A percentile compares a stretch with the other conserved stretches of the same genome.
Evolutionary conservation across 768 basidiomycete species (phyloP).

Genomic region (Boletus tylopilopsis): DNA sequence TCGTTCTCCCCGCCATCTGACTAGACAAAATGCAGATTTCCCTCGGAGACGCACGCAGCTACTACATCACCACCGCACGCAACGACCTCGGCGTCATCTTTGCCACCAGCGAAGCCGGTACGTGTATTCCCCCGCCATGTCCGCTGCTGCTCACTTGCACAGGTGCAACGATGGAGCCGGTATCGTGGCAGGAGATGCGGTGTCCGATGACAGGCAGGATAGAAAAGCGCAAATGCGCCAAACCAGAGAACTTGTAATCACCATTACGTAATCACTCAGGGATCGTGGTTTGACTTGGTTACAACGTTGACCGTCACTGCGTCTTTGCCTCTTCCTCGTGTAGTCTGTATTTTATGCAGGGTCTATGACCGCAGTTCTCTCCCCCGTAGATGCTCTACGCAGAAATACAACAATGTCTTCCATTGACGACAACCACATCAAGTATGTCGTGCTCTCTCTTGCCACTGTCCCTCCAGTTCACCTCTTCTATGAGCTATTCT

Average conservation of each 20-base stretch:
- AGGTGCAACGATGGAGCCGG: constrained; percentile 82
- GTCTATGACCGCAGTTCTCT: constrained; percentile 63
- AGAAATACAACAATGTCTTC: constrained; percentile 56
- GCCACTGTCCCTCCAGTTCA: constrained; percentile 18
- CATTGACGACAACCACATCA: constrained; percentile 62
- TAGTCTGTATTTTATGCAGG: constrained; percentile 19
- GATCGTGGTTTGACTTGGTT: constrained; percentile 13
- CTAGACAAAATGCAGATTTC: constrained; percentile 59
- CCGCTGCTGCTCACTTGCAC: constrained; percentile 7
- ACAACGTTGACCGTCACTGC: constrained; percentile 9
- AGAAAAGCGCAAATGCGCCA: constrained; percentile 85
- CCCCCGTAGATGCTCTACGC: constrained; percentile 54
- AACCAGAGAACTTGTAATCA: constrained; percentile 61
- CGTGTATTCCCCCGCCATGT: constrained; percentile 16
- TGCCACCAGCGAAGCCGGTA: constrained; percentile 83
- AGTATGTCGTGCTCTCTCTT: constrained; percentile 36
- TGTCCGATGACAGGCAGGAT: constrained; percentile 76
- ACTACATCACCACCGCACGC: constrained; percentile 87
- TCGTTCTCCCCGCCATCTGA: constrained; percentile 2
- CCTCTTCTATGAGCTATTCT: constrained; percentile 45
- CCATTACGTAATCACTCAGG: constrained; percentile 21
- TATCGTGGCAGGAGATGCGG: constrained; percentile 91
- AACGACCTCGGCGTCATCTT: constrained; percentile 92
- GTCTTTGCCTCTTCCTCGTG: constrained; percentile 1
- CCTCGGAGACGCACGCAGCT: constrained; percentile 86